A percentile compares a stretch with the other conserved stretches of the same genome.
Conservation (phyloP, 2,329 filamentous ascomycete species). For the Aspergillus ochraceus region DNA sequence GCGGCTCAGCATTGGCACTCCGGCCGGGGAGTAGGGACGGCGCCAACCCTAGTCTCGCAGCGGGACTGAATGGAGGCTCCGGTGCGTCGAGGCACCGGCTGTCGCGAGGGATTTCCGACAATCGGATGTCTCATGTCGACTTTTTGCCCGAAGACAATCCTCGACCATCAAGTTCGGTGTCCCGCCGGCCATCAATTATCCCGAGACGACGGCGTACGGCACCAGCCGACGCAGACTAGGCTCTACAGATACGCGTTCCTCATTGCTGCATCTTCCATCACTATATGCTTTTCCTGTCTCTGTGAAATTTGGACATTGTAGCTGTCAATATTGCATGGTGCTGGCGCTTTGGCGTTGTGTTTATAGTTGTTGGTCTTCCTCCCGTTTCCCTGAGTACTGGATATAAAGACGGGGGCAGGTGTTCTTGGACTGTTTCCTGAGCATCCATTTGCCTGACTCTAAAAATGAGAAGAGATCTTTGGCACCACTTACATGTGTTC, state of each 20-base stretch:
- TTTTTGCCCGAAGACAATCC: conserved; percentile 39
- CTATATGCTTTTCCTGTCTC: conserved; percentile 9
- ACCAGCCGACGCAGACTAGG: conserved; percentile 40
- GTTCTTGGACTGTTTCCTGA: not conserved
- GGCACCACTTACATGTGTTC: not conserved
- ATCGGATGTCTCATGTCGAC: conserved; percentile 38
- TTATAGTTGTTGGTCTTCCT: not conserved
- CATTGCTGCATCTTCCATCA: not conserved
- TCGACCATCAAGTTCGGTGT: conserved; percentile 31
- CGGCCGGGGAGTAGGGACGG: conserved; percentile 46
- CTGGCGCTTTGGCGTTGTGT: conserved; percentile 21
- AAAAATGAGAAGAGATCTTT: not conserved
- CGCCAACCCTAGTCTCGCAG: conserved; percentile 28
- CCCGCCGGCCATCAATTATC: conserved; percentile 37
- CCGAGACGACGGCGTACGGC: conserved; percentile 39
- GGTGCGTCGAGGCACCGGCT: conserved; percentile 36
- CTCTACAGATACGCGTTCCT: conserved; percentile 14
- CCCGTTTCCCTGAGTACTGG: not conserved
- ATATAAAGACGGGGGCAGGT: not conserved
- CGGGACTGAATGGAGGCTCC: conserved; percentile 32
- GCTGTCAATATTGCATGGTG: conserved; percentile 24
- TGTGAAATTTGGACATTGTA: conserved; percentile 1
- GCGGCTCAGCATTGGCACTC: conserved; percentile 36
- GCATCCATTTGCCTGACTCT: not conserved
- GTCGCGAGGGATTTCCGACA: conserved; percentile 35